Evolutionary conservation across 2,329 filamentous ascomycete genomes (phyloP), one percentile per base, ranked within the genome.

Genomic region (Ustilaginoidea virens): DNA sequence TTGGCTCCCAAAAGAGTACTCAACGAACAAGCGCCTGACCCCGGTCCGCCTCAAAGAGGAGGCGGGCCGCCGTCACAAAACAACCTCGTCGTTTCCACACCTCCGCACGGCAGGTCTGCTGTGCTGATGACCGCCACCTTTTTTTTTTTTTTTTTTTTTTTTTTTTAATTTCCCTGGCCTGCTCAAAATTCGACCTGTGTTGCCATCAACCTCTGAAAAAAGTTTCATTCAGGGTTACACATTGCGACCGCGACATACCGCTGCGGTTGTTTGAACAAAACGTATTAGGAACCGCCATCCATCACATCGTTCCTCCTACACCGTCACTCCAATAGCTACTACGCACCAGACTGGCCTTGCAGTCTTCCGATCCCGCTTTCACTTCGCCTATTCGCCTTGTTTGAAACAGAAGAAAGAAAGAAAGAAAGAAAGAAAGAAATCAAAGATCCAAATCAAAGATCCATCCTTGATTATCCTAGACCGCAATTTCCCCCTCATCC

Each of bases 221-320:
- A 25, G 22, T 14, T 17, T 17, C 32, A 13, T 16, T 29, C 38
- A 33, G n/a, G 31, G 32, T 33, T 38, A 34, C 36, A 37, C 35
- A 23, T 36, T 33, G 39, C 41, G 36, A 39, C 44, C 42, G 40
- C 49, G 44, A 49, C 46, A 47, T 44, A 47, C 41, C 40, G 38
- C 37, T 28, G 21, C 28, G 29, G n/a, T n/a, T n/a, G 33, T 29
- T 23, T 24, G 23, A 27, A 24, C 28, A 27, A 28, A 22, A 10
- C 22, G 13, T 11, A 18, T 15, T 14, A 15, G 28, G 11, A 9
- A 19, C 22, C n/a, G 25, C 28, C 16, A 31, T 25, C 11, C 22
- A 28, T 27, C 13, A 17, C 23, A 13, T 15, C 21, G 6, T 23
- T 9, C 12, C 11, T 13, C 23, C 17, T 14, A 17, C 32, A 21